Evolutionary conservation across 441 rosid species (phyloP), one percentile per base, ranked within the genome.

Genomic region (Hura crepitans): DNA sequence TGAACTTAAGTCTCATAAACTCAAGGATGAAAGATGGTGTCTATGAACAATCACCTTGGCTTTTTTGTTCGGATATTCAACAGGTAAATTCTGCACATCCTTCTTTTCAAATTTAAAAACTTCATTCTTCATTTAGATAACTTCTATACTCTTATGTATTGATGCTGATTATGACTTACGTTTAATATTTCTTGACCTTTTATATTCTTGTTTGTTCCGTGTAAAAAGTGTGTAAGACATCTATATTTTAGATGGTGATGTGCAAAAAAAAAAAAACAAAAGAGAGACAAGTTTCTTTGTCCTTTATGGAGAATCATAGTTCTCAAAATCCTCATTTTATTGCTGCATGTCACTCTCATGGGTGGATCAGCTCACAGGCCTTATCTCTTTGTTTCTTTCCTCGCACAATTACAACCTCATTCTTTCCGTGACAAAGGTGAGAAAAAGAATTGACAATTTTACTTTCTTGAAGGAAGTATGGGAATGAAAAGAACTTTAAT

Each of bases 11-110:
- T 77, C 62, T 74, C 69, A 80, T 94, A 83, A 76, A 90, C 79
- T 72, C 75, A 63, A 87, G 87, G 83, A 87, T 90, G 97, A 88
- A 84, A 77, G 87, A 85, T 31, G 97, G 97, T 74, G 75, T 72
- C 57, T 94, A 94, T 83, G 97, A 87, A 70, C 39, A 17, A 31
- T 83, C 87, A 6, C 97, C 90, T 63, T 17, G 49, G 72, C 92
- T 84, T 62, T 85, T 94, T 79, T 72, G 73, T 64, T 66, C 79
- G 8, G 94, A 94, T 84, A 72, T 92, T 72, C 83, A 81, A 71
- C 83, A 74, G 96, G 99, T 94, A 78, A 71, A 66, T 67, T 72
- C 3, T 65, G 13, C 12, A 60, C 42, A 66, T 55, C 22, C 49
- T 71, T 63, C 58, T 64, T n/a, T 77, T 47, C 18, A 42, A 62